Evolutionary conservation across 1,284 basidiomycete genomes (phyloP), one percentile per base, ranked within the genome.

Genomic region (Ustilago esculenta): DNA sequence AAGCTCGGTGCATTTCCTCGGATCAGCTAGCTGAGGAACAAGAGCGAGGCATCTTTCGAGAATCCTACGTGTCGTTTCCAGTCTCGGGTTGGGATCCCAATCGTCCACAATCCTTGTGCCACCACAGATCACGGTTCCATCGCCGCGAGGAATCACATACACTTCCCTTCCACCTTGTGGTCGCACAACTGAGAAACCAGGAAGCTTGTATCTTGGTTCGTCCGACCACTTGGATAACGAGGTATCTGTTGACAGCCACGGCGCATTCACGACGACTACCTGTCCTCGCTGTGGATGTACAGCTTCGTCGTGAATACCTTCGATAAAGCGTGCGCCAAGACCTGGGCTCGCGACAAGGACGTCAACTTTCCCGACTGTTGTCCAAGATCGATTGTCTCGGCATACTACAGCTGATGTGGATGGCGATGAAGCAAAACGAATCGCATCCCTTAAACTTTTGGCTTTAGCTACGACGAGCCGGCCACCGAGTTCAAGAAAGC

Each of bases 121-220:
- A 32, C 77, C 77, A 17, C 74, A 70, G 32, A 79, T 53, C 11
- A 75, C 65, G 1, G 65, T 65, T 1, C 75, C 77, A 15, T 77
- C 73, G 1, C 73, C 73, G 7, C 75, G 51, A 1, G 77, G 77
- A 40, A 79, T 75, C 20, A 73, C 34, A 55, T 79, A 79, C 4
- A 63, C 54, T 25, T 79, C 75, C 30, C 77, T 21, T 14, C 56
- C 54, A n/a, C 67, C 56, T 49, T 71, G 56, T 17, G 55, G 24
- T 15, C 58, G 50, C 11, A 74, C 54, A 4, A 69, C 42, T 7
- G 67, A 61, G 44, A 24, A 50, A 14, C 67, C 58, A 5, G 59
- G 63, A 7, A 70, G 40, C 14, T 33, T 14, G 34, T 58, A 15
- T 27, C 41, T 25, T 14, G 49, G 43, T 12, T 23, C 36, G 4